Conservation (phyloP, 192 early-diverging fungal species). For the Allomyces macrogynus region DNA sequence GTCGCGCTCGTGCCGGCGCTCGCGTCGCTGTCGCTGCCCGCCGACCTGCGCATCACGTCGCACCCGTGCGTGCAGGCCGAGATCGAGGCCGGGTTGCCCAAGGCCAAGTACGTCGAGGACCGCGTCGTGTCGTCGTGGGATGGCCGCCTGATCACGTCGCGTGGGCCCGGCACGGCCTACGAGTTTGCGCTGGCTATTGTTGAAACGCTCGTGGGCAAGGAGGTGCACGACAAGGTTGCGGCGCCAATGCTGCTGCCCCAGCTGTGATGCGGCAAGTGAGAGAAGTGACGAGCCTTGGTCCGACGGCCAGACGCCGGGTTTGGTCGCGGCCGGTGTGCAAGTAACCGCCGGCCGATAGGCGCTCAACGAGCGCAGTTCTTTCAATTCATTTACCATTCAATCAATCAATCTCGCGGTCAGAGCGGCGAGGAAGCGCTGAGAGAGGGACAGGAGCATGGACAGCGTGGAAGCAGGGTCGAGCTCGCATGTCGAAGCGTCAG, state of each 20-base stretch:
- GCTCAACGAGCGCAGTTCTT: too few relatives aligned
- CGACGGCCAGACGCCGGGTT: too few relatives aligned
- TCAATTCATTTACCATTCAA: too few relatives aligned
- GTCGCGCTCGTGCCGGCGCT: constrained; percentile 8
- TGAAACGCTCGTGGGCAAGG: constrained; percentile 6
- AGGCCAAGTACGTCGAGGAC: constrained; percentile 14
- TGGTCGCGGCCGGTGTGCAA: too few relatives aligned
- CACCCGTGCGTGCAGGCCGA: constrained; percentile 18
- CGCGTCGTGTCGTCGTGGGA: constrained; percentile 14
- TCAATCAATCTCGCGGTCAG: too few relatives aligned
- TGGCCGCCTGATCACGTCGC: constrained; percentile 14
- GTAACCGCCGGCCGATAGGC: too few relatives aligned
- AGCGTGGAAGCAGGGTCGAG: too few relatives aligned
- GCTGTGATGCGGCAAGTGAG: not conserved
- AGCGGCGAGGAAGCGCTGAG: too few relatives aligned
- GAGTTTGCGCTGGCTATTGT: constrained; percentile 22
- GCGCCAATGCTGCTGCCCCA: constrained; percentile 7
- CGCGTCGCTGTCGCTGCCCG: constrained; percentile 7
- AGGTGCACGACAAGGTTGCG: constrained; percentile 6
- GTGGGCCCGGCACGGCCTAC: constrained; percentile 21
- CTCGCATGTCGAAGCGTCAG: too few relatives aligned
- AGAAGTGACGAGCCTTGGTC: too few relatives aligned
- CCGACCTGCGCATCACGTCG: constrained; percentile 11
- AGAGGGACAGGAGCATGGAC: too few relatives aligned
- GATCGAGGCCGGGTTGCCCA: constrained; percentile 1